Base-by-base conservation (phyloP, 805 yeast species). In the Sungouiella thailandica region DNA sequence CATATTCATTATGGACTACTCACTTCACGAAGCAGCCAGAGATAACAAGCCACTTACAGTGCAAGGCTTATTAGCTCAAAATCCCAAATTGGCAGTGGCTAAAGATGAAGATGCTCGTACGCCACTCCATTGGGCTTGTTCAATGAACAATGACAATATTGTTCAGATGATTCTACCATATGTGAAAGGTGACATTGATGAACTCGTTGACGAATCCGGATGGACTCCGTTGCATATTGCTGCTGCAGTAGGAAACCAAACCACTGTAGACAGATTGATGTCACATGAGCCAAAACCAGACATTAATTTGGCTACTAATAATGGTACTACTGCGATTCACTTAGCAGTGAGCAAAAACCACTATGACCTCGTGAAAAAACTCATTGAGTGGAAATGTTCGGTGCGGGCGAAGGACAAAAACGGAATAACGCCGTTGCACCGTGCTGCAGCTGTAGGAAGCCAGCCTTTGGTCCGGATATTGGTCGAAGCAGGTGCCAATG, bases 141-240 rank as follows among this genome's bases (percentile, higher is more conserved):
- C 95, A 1, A 69, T 69, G 46, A 73, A 75, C 31, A 69, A 79
- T 36, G 47, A 59, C 5, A 77, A 74, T 17, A 65, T 81, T 13
- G 76, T 76, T 67, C 35, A 61, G 58, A 35, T 69, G 65, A 23
- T 64, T 40, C 54, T 35, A 34, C 37, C 52, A 18, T 31, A 34
- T 18, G 26, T 34, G 18, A 37, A 64, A 22, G 58, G 73, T 16
- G 90, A 86, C 42, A 54, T 87, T 9, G 93, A 87, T 51, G 83
- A 80, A 3, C 54, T 68, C 47, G 52, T 45, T 0, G 97, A 89
- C 54, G 80, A 72, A 13, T 68, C 89, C 8, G 95, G 95, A 1
- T 89, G 96, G 96, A 81, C 90, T 0, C 87, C 94, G 1, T 49
- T 86, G 22, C 97, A 89, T 56, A 79, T 90, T 33, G 87, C 93